Base-by-base conservation (phyloP, 106 monocot genomes). In the Apostasia ramifera region DNA sequence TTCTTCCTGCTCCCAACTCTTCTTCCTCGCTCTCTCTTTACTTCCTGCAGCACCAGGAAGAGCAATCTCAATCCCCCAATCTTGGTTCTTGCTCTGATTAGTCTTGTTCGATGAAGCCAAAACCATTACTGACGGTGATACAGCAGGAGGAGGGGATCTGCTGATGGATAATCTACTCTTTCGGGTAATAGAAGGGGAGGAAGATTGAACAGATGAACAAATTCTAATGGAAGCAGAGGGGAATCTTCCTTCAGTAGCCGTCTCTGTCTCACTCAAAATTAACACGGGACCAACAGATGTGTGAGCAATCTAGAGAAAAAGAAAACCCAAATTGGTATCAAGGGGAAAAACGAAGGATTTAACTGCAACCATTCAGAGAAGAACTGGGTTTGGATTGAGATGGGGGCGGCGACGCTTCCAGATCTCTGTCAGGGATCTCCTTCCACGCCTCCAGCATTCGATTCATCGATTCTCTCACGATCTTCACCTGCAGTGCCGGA, bases 381-480 rank as follows among this genome's bases (percentile, higher is more conserved):
- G 77, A 72, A 76, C 61, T 67, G 14, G 61, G 43, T 39, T 58
- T 64, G 1, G 70, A 73, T 6, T 71, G 50, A 7, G 67, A 13
- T 26, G 43, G 40, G 9, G 55, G 42, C n/a, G 51, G 40, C 7
- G 46, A 10, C 10, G 52, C 59, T 53, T 47, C 42, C 60, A 38
- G 49, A 8, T 75, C 80, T 55, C 52, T 49, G n/a, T 51, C 68
- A 0, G 95, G 89, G 38, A 97, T 79, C 68, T 85, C 79, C 77
- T 80, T 97, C 92, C 92, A 92, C 3, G 77, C 85, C 73, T 89
- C 89, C 42, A 97, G 70, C 97, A 97, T 92, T 72, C 75, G 75
- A 68, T 80, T 97, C 89, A 97, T 97, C 3, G 85, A 79, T 7
- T 97, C 92, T 37, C 92, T 66, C 0, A 97, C 97, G 53, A 89